These are phyloP conservation scores for Magnolia kwangsiensis DNA, from an alignment of 164 flowering plant species.

Conservation along the genomic window DNA sequence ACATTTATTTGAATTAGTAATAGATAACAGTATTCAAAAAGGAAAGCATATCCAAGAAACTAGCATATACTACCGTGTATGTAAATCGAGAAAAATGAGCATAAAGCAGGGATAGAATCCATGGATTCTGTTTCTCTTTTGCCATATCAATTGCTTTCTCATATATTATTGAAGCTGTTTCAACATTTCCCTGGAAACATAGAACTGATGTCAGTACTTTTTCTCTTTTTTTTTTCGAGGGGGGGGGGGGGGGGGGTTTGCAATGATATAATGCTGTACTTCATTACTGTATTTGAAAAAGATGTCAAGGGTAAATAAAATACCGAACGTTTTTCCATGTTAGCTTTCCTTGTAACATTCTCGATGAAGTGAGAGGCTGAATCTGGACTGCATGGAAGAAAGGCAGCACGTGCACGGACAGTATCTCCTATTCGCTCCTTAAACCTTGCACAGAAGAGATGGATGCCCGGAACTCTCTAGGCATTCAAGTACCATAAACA, in stretches of 20 bases:
- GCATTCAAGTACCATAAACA: constrained; percentile 20
- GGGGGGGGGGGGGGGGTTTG: too few species aligned
- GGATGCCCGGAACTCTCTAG: constrained; percentile 60
- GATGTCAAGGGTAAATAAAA: constrained; percentile 1
- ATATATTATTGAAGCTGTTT: constrained; percentile 53
- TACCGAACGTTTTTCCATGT: constrained; percentile 89
- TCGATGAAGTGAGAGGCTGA: constrained; percentile 46
- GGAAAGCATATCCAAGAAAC: neutral
- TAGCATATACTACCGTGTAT: constrained; percentile 48
- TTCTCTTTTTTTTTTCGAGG: too few species aligned
- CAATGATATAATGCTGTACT: too few species aligned
- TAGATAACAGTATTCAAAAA: neutral
- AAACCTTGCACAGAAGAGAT: constrained; percentile 68
- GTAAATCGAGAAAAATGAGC: constrained; percentile 54
- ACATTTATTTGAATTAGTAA: neutral
- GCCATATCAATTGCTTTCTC: constrained; percentile 62
- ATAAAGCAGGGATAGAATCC: constrained; percentile 48
- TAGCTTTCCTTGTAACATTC: constrained; percentile 51
- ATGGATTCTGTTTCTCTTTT: constrained; percentile 32
- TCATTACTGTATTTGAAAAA: too few species aligned
- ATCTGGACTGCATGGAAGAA: constrained; percentile 30
- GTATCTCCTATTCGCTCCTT: constrained; percentile 75
- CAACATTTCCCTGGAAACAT: constrained; percentile 62
- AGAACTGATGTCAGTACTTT: neutral
- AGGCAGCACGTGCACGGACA: constrained; percentile 62